Evolutionary conservation across 2,329 filamentous ascomycete species (phyloP), one percentile per base, ranked within the genome.

Genomic region (Ceratocystis alfenasii): DNA sequence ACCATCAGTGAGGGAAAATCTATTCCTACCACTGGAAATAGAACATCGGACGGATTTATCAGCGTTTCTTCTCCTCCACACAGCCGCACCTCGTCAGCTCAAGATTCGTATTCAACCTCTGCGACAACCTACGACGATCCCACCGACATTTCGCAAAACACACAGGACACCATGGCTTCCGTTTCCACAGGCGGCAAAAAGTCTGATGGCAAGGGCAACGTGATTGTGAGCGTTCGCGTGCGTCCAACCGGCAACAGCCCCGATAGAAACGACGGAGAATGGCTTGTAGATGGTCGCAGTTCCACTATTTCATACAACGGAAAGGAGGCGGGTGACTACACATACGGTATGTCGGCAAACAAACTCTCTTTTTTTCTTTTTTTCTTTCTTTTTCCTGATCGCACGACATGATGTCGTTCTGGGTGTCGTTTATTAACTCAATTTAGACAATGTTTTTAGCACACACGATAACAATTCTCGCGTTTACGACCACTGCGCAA

Each of bases 401-500:
- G 2, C 10, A 36, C 10, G 2, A 36, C 33, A 10, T 36, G 33
- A 12, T 36, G 8, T 36, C 33, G 10, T 36, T 60, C 2, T 25
- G 25, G 17, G 62, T 25, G 15, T 66, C 44, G 1, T 44, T 22
- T 62, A 71, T 71, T 72, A 65, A 74, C 67, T 17, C 41, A 1
- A 25, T 22, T 3, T 71, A 95, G 94, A 99, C 78, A 97, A 97
- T 77, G 94, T 97, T 68, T 99, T 99, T 76, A 86, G 90, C 63
- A 89, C 91, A 20, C 86, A 95, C 73, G 93, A 99, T 74, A 89
- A 96, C 74, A 99, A 99, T 74, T 86, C 90, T 64, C 87, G 88
- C 73, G 94, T 99, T 8, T 99, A 99, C 74, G 94, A 99, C 76
- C 86, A 93, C 69, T 89, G 85, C 59, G 94, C 94, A 55, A 97